Evolutionary conservation across 306 rosid genomes (phyloP), one percentile per base, ranked within the genome.

Genomic region (Spatholobus suberectus): DNA sequence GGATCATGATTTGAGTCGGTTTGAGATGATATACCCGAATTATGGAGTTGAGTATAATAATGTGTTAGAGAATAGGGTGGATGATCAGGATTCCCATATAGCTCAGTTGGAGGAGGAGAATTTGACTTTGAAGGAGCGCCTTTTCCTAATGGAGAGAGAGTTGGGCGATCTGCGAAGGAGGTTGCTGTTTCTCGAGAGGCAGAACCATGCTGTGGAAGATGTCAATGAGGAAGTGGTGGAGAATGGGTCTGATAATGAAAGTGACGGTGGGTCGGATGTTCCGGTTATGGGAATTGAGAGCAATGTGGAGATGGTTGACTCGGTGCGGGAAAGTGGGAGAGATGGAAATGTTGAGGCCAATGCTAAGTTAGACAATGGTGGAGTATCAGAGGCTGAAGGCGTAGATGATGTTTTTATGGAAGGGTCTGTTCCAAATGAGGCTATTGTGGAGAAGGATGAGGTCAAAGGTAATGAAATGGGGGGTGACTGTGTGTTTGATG

Each of bases 71-170:
- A 95, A 92, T 79, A 85, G 92, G 85, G 98, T 95, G 24, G 99
- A 93, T 86, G 99, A 95, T 90, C 98, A 95, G 86, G 98, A 93
- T 82, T 89, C 94, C 2, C 98, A 92, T 82, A 92, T 95, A 37
- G 98, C 96, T 13, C 97, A 95, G 44, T 70, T 95, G 89, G 97
- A 95, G 89, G 98, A 95, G 75, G 99, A 95, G 83, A 95, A 95
- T 84, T 84, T 95, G 89, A 92, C 96, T 3, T 52, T 95, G 92
- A 95, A 89, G 89, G 99, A 95, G 85, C 92, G 94, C 15, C 90
- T 93, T 75, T 95, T 95, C 81, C 47, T 95, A 59, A 89, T 92
- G 97, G 97, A 95, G 89, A 92, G 93, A 52, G 97, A 95, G 85
- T 55, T 93, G 54, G 92, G 88, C 0, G 98, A 95, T 73, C 63